Conservation (phyloP, 768 basidiomycete species). For the Baorangia bicolor region DNA sequence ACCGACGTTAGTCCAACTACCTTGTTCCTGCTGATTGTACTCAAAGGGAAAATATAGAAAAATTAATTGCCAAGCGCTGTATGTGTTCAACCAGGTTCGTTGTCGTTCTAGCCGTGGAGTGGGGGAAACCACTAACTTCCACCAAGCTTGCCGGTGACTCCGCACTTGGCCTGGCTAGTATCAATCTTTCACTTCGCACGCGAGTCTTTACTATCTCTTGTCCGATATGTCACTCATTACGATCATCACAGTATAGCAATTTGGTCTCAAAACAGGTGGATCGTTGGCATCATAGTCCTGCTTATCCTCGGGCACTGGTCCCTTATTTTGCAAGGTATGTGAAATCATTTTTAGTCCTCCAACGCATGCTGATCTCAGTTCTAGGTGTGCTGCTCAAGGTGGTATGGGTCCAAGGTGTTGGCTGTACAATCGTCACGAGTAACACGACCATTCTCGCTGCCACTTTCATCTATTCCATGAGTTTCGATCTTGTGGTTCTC, state of each 20-base stretch:
- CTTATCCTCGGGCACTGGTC: constrained; percentile 72
- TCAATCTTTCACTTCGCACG: constrained; percentile 49
- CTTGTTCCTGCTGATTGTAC: background rate
- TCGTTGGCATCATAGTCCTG: constrained; percentile 49
- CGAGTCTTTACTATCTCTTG: constrained; percentile 12
- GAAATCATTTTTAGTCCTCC: background rate
- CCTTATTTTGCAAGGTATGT: constrained; percentile 59
- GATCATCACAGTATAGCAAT: constrained; percentile 52
- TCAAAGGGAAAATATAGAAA: constrained; percentile 21
- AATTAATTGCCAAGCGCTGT: constrained; percentile 46
- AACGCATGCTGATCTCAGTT: background rate
- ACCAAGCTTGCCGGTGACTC: constrained; percentile 42
- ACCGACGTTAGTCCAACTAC: constrained; percentile 16
- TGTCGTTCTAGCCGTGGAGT: background rate
- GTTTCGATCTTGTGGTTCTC: constrained; percentile 65
- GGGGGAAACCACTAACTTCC: background rate
- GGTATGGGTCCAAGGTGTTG: constrained; percentile 45
- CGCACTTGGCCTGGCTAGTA: constrained; percentile 44
- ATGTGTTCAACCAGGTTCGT: constrained; percentile 47
- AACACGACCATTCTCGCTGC: constrained; percentile 64
- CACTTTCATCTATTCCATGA: constrained; percentile 77
- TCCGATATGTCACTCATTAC: background rate
- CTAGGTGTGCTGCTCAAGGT: constrained; percentile 62
- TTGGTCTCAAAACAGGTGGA: constrained; percentile 57
- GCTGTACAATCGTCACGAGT: constrained; percentile 58